A percentile compares a stretch with the other conserved stretches of the same genome.
These are phyloP conservation scores for Aphanocladium album DNA, from an alignment of 2,329 filamentous ascomycete species.

Conservation along the genomic window DNA sequence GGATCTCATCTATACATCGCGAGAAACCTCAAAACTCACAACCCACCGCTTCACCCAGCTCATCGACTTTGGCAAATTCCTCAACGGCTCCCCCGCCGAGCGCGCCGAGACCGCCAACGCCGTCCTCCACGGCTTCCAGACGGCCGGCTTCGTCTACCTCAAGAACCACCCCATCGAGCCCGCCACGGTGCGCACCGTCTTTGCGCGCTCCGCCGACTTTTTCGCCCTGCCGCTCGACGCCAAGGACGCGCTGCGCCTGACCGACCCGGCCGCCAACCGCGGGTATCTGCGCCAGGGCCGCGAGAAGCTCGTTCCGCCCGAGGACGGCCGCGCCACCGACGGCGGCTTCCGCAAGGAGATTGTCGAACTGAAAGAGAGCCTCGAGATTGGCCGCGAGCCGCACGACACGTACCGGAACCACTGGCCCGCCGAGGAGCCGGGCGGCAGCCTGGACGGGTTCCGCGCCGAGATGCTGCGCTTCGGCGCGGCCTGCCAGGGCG, in stretches of 20 bases:
- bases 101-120: conserved; percentile 62
- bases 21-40: conserved; percentile 19
- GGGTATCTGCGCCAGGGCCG: conserved; percentile 66
- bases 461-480: conserved; percentile 70
- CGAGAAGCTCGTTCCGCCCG: conserved; percentile 59
- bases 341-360: conserved; percentile 27
- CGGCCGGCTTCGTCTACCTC: conserved; percentile 84
- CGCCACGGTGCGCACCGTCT: conserved; percentile 55
- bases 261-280: conserved; percentile 65
- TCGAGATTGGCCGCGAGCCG: conserved; percentile 59
- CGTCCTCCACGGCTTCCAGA: conserved; percentile 76
- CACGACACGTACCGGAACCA: conserved; percentile 63
- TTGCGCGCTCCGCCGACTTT: conserved; percentile 64
- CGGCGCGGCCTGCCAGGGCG: conserved; percentile 63
- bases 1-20: background rate
- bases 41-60: conserved; percentile 50
- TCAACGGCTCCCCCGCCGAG: conserved; percentile 54
- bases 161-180: conserved; percentile 69
- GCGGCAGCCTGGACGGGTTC: conserved; percentile 50
- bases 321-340: conserved; percentile 54
- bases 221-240: conserved; percentile 58
- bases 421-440: conserved; percentile 57
- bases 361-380: conserved; percentile 62
- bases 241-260: conserved; percentile 67
- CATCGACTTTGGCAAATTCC: conserved; percentile 73